Evolutionary conservation across 805 yeast genomes (phyloP).

Genomic region (Ogataea corticis): DNA sequence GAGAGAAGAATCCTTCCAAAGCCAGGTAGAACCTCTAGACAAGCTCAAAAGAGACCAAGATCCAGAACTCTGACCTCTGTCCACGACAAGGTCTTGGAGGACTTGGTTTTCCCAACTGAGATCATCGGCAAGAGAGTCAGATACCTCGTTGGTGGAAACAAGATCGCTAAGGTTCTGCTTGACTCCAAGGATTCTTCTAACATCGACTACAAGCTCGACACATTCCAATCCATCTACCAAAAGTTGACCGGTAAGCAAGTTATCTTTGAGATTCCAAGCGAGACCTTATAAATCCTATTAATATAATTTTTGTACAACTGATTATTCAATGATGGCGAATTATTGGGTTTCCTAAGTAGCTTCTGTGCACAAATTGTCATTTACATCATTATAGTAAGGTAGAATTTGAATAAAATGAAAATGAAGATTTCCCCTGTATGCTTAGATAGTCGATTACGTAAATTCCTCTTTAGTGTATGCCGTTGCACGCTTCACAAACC

Average conservation of each 20-base stretch:
- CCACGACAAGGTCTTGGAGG: constrained; percentile 98
- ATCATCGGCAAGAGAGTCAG: constrained; percentile 98
- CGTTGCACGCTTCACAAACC: constrained; percentile 19
- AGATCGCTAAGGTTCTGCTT: constrained; percentile 94
- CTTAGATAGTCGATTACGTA: neutral
- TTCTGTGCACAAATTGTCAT: constrained; percentile 5
- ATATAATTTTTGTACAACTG: constrained; percentile 12
- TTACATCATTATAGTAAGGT: neutral
- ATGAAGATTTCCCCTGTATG: neutral
- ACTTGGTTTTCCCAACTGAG: constrained; percentile 99
- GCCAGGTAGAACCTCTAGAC: constrained; percentile 95
- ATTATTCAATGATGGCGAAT: constrained; percentile 2
- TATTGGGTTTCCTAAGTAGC: neutral
- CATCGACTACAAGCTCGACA: constrained; percentile 98
- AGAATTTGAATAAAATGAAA: too few species aligned
- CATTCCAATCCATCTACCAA: constrained; percentile 97
- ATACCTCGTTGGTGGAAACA: constrained; percentile 98
- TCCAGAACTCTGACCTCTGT: constrained; percentile 99
- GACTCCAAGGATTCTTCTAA: constrained; percentile 97
- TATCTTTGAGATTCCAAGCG: constrained; percentile 88
- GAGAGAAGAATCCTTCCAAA: constrained; percentile 99
- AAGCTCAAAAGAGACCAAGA: constrained; percentile 98
- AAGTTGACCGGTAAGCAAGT: constrained; percentile 99
- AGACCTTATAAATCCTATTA: constrained; percentile 40
- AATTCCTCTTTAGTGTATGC: constrained; percentile 1